Base-by-base conservation (phyloP, 1,139 yeast species). In the Yamadazyma diddensiae region DNA sequence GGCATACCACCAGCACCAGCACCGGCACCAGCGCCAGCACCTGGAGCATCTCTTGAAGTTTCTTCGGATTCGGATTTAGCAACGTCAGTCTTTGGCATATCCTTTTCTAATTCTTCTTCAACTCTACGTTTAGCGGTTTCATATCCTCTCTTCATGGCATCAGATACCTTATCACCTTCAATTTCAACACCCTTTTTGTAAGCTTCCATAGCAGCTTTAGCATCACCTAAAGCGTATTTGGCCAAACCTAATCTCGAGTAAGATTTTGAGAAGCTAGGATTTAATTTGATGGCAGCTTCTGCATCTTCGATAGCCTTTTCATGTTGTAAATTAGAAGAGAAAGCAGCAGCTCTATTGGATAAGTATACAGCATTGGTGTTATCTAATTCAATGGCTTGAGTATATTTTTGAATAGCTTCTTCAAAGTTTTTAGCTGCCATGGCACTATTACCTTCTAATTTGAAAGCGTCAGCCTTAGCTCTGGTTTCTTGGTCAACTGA, bases 301-400 rank as follows among this genome's bases (percentile, higher is more conserved):
- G 98, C 96, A 57, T 92, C 99, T 27, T 64, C 67, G 28, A 84
- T 77, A 2, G 99, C 98, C 43, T 74, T 66, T 12, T 77, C 82
- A 52, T 85, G 92, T 41, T 86, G 70, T 39, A 79, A 73, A 28
- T 75, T 56, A 6, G 95, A 86, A 12, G 95, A 85, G 59, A 84
- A 79, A 5, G 98, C 98, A 30, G 99, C 98, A 12, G 99, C 97
- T 56, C 99, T 79, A 66, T 92, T 92, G 21, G 97, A 88, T 42
- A 75, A 77, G 62, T 82, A 94, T 17, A 94, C 85, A 11, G 88
- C 90, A 55, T 88, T 88, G 11, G 72, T 57, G 32, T 87, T 77
- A 43, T 81, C 74, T 35, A 82, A 61, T 20, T 64, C 78, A 42
- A 90, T 78, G n/a, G 98, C 97, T 39, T 75, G 77, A 8, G 95